Evolutionary conservation across 2,329 filamentous ascomycete genomes (phyloP), one percentile per base, ranked within the genome.

Genomic region (Clarireedia hainanense): DNA sequence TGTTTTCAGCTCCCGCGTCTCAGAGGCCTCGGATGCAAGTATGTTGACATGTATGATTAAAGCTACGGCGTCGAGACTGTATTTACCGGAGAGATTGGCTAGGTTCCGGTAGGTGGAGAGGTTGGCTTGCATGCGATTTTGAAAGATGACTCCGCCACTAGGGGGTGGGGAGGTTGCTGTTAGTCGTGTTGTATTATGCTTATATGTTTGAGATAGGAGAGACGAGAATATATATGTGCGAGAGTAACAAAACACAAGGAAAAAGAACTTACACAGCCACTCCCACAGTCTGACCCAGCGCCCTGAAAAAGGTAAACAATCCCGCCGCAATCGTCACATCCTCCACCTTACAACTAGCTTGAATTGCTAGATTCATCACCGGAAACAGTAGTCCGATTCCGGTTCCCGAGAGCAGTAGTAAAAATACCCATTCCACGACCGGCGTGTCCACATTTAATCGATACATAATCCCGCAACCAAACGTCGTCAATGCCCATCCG

Each of bases 271-370:
- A 80, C 49, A 86, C 74, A 3, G 58, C 63, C 6, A 64, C 57
- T n/a, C 63, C 61, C 6, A 65, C 39, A 2, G 61, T 60, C 50
- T 67, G 60, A 10, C 84, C 85, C 20, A 86, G 76, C 1, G 78
- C 76, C 12, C 83, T 78, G 65, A 85, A 78, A 72, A 89, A 88
- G 50, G 77, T 79, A 69, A 84, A 86, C 72, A 88, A 79, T 12
- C 79, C 81, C 0, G 78, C 76, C 0, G 81, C 80, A 57, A 80
- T 79, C 2, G 81, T 77, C 42, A 84, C 77, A 62, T 84, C 77
- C 50, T 75, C 73, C 56, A 75, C 75, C 1, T 74, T 72, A 3
- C 78, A 75, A 0, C 81, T 75, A 15, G 83, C 82, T 67, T 88
- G 84, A n/a, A 85, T 77, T 1, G 80, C 76, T 43, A 85, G 79